Percentiles rank a stretch among this genome's conserved stretches.
Conservation (phyloP, 352 stramenopile genomes). For the Pythium grandisporangium region DNA sequence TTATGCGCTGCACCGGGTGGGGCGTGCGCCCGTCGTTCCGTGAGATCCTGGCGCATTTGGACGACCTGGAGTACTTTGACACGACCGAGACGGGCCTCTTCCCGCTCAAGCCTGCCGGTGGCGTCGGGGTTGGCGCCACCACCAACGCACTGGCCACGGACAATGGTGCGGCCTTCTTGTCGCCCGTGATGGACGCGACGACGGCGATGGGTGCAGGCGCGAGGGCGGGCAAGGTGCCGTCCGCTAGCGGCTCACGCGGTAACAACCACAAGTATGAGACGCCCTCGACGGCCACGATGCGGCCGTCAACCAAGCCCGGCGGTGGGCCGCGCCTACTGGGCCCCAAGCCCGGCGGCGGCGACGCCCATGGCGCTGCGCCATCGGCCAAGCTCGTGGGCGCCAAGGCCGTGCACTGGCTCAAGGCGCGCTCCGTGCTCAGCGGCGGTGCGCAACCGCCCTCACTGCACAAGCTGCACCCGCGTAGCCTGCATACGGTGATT, state of each 20-base stretch:
- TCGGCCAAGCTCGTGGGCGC: constrained; percentile 4
- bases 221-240: constrained; percentile 21
- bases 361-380: too few species aligned
- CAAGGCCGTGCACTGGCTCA: constrained; percentile 77
- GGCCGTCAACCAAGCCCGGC: constrained; percentile 20
- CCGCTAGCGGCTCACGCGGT: constrained; percentile 42
- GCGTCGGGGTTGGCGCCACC: background rate
- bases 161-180: constrained; percentile 41
- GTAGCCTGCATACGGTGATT: too few species aligned
- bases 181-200: constrained; percentile 27
- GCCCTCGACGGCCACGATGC: constrained; percentile 18
- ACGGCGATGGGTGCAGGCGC: too few species aligned
- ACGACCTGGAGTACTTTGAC: constrained; percentile 75
- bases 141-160: too few species aligned
- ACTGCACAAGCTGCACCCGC: too few species aligned
- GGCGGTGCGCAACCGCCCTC: too few species aligned
- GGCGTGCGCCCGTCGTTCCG: constrained; percentile 71
- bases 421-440: constrained; percentile 52
- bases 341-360: background rate
- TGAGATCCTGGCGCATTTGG: constrained; percentile 71
- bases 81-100: constrained; percentile 68
- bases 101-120: constrained; percentile 41
- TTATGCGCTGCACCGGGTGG: constrained; percentile 68
- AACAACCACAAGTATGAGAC: constrained; percentile 42
- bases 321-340: constrained; percentile 3